Evolutionary conservation across 495 filamentous ascomycete species (phyloP), one percentile per base, ranked within the genome.

Genomic region (Hypoxylon cercidicola): DNA sequence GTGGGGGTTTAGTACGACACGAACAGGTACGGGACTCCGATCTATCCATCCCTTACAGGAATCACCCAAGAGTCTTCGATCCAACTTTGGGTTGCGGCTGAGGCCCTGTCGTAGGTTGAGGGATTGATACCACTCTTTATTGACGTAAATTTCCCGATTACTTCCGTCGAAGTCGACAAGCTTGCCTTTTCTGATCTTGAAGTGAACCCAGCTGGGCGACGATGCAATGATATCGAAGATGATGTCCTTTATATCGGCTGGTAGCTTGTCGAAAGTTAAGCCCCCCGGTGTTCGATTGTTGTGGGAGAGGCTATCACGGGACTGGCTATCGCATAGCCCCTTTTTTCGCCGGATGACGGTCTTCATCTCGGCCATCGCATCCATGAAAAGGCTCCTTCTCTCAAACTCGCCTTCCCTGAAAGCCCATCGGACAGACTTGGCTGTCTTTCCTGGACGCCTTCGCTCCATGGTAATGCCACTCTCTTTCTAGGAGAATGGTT

Each of bases 131-230:
- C 56, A 61, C 28, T 61, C 56, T 19, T 25, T 32, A 16, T 56
- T 60, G 39, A 47, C 30, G 11, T 60, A 35, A 4, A 56, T 25
- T 13, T 60, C 56, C 8, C 43, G 50, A 23, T 41, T 19, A n/a
- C 20, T 28, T 2, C 45, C 52, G 1, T 34, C 23, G 18, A 47
- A 16, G 1, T 35, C 28, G 7, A 44, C 41, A 4, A 62, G 25
- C 5, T 35, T 21, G 3, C 52, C 46, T 0, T 30, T 30, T 12
- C 21, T 47, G 18, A 37, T 43, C 21, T 20, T 54, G 16, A 67
- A 44, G 39, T 45, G 48, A 28, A 44, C 41, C 64, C 64, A 67
- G 21, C 41, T 48, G 4, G 64, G 64, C 6, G 15, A 15, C 8
- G 28, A 30, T 4, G 48, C 11, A 0, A 52, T 46, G 41, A 62